A percentile compares a stretch with the other conserved stretches of the same genome.
phyloP scores from a whole-genome alignment of 2,329 filamentous ascomycete species.

The Penicillium hordei region DNA sequence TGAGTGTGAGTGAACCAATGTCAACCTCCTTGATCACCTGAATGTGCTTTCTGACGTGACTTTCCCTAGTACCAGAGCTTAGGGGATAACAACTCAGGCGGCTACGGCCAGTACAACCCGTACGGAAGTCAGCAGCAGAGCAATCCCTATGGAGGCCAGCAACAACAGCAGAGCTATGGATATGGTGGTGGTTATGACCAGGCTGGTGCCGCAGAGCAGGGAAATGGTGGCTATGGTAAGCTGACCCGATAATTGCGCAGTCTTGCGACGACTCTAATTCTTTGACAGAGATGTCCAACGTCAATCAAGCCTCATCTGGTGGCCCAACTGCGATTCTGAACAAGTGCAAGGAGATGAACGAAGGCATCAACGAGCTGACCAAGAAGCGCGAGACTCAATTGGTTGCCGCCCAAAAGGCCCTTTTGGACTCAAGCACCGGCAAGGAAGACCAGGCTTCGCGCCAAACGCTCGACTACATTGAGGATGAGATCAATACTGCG shows the following conservation, averaged over 20 bases:
- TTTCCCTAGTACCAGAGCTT: constrained; percentile 30
- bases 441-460: constrained; percentile 64
- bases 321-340: constrained; percentile 79
- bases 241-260: constrained; percentile 9
- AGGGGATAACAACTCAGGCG: constrained; percentile 34
- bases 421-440: constrained; percentile 73
- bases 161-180: constrained; percentile 25
- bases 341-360: constrained; percentile 77
- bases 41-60: constrained; percentile 12
- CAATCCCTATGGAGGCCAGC: constrained; percentile 34
- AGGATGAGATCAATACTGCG: constrained; percentile 75
- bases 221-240: constrained; percentile 41
- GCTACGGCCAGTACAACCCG: constrained; percentile 58
- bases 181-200: constrained; percentile 31
- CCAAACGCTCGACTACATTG: constrained; percentile 70
- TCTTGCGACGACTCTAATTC: constrained; percentile 17
- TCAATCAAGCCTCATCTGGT: constrained; percentile 30
- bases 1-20: constrained; percentile 52
- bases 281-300: constrained; percentile 44
- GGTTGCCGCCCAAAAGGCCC: constrained; percentile 65
- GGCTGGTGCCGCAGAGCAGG: constrained; percentile 33
- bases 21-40: not conserved
- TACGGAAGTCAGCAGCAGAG: constrained; percentile 42
- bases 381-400: constrained; percentile 50
- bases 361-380: constrained; percentile 73